Conservation (phyloP, 352 stramenopile species). For the Globisporangium carolinianum region DNA sequence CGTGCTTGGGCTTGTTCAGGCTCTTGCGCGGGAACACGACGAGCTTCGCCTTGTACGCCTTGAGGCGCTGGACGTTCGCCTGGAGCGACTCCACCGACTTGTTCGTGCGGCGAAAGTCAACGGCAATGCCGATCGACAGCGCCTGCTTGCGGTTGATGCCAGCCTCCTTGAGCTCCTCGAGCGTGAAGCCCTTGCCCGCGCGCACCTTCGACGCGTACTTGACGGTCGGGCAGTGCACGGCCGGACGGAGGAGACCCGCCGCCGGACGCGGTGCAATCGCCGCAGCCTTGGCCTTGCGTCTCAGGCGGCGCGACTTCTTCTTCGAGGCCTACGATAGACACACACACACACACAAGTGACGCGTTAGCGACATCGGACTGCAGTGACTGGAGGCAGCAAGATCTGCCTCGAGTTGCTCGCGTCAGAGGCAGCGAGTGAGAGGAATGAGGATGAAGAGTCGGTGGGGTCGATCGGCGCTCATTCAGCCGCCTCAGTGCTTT, state of each 20-base stretch:
- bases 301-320: conserved; percentile 94
- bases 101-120: conserved; percentile 98
- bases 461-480: no score
- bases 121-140: conserved; percentile 96
- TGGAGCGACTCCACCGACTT: conserved; percentile 94
- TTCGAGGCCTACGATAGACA: conserved; percentile 89
- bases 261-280: conserved; percentile 95
- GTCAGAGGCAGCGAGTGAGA: no score
- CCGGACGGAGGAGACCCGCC: conserved; percentile 93
- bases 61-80: conserved; percentile 97
- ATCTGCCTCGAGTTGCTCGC: no score
- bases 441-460: no score
- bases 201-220: conserved; percentile 98
- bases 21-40: conserved; percentile 98
- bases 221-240: conserved; percentile 97
- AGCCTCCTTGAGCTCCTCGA: conserved; percentile 98
- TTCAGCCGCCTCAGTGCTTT: no score
- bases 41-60: conserved; percentile 98
- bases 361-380: no score
- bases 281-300: conserved; percentile 96
- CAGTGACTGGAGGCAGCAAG: no score
- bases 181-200: conserved; percentile 97
- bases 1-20: conserved; percentile 93
- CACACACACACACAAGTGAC: no score
- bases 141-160: conserved; percentile 95